These are phyloP conservation scores for Pyrenula massariospora DNA, from an alignment of 495 filamentous ascomycete genomes.

Conservation along the genomic window DNA sequence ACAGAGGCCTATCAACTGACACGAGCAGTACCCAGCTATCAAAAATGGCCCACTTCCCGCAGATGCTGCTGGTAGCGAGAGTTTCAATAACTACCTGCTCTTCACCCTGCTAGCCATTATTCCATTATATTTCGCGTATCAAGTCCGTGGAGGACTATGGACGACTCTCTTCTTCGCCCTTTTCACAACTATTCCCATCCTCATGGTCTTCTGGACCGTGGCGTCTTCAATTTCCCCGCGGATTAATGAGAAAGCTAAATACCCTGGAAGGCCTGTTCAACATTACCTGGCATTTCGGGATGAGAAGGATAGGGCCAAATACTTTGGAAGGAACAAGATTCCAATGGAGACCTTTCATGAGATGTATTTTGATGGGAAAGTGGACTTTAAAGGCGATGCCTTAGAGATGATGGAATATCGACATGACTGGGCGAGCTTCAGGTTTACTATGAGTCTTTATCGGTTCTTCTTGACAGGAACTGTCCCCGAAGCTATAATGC, in stretches of 20 bases:
- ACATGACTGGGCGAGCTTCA: conserved; percentile 60
- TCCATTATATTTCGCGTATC: conserved; percentile 40
- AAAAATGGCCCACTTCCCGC: conserved; percentile 53
- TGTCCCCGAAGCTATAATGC: conserved; percentile 56
- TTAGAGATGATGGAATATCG: conserved; percentile 51
- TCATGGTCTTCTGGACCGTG: conserved; percentile 46
- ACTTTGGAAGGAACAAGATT: conserved; percentile 49
- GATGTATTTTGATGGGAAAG: conserved; percentile 52
- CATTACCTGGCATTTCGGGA: conserved; percentile 53
- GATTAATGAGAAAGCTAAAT: conserved; percentile 50
- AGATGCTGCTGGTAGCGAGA: conserved; percentile 42
- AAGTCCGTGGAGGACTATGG: conserved; percentile 41
- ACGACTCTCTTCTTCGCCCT: conserved; percentile 45
- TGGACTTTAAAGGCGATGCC: conserved; percentile 53
- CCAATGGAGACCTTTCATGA: conserved; percentile 58
- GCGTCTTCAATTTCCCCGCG: conserved; percentile 46
- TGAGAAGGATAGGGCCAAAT: conserved; percentile 42
- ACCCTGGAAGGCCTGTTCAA: conserved; percentile 49
- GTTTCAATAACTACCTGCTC: conserved; percentile 44
- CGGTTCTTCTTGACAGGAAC: conserved; percentile 59
- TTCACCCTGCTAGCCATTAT: conserved; percentile 33
- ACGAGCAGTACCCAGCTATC: conserved; percentile 43
- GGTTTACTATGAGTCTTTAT: conserved; percentile 52
- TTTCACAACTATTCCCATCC: conserved; percentile 42
- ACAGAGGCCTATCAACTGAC: not conserved